A percentile compares a stretch with the other conserved stretches of the same genome.
These are phyloP conservation scores for Buxus sempervirens DNA, from an alignment of 164 flowering plant genomes.

Conservation along the genomic window DNA sequence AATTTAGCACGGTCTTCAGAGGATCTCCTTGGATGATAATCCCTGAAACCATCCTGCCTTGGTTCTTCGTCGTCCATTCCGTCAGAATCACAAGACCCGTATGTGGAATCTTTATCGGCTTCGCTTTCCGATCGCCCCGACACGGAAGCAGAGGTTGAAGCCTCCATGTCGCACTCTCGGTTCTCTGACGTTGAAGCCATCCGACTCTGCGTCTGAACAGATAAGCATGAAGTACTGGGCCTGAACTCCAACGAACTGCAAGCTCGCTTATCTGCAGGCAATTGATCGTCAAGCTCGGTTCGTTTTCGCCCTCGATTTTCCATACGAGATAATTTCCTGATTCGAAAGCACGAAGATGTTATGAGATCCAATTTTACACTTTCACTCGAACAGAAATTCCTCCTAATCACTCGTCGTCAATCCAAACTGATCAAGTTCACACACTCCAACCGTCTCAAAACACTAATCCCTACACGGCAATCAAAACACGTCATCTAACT, in stretches of 20 bases:
- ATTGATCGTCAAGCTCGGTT: slow-evolving; percentile 49
- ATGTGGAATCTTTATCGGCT: slow-evolving; percentile 45
- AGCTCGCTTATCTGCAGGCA: slow-evolving; percentile 81
- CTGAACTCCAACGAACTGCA: slow-evolving; percentile 61
- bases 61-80: slow-evolving; percentile 32
- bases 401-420: no score
- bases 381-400: no score
- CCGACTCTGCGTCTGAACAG: slow-evolving; percentile 25
- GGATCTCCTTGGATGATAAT: slow-evolving; percentile 37
- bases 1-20: slow-evolving; percentile 46
- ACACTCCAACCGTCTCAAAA: no score
- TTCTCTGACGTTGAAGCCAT: slow-evolving; percentile 26
- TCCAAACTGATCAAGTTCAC: no score
- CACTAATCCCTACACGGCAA: no score
- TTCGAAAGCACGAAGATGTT: not conserved
- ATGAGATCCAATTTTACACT: no score
- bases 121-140: slow-evolving; percentile 63
- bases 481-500: no score
- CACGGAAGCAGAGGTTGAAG: slow-evolving; percentile 59
- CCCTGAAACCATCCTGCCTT: slow-evolving; percentile 27
- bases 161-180: slow-evolving; percentile 55
- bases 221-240: slow-evolving; percentile 54
- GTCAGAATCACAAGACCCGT: slow-evolving; percentile 73
- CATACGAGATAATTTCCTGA: slow-evolving; percentile 27
- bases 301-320: slow-evolving; percentile 76